Base-by-base conservation (phyloP, 176 grass and related monocot genomes). In the Poa pratensis region DNA sequence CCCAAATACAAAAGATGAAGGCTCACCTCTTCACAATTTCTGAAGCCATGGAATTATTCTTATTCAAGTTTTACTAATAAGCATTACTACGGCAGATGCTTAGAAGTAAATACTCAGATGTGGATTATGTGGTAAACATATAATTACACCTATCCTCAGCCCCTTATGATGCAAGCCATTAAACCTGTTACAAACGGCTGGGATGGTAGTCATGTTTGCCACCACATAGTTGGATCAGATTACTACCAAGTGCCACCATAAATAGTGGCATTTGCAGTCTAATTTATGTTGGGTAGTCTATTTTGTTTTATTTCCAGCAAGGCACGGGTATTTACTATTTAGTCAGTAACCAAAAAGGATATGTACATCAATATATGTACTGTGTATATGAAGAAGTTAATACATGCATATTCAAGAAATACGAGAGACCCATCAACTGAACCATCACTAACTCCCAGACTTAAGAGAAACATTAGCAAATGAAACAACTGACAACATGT, bases 391-490 rank as follows among this genome's bases (percentile, higher is more conserved):
- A 3, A 40, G 39, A 40, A 6, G 39, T 62, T 48, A 28, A 20
- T 74, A 43, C 49, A 35, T 51, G 26, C 45, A 53, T 51, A 77
- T 85, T n/a, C 1, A 30, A 67, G 27, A 80, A 66, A 40, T 37
- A 37, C 35, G 35, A 45, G 28, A 55, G 7, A 60, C 10, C 37
- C 8, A 15, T 86, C 24, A 60, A 80, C 23, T 24, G 46, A 84
- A 78, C 26, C 84, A 61, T 71, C 52, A 80, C 13, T 7, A n/a
- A 46, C 22, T 62, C 18, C 6, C 48, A 74, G 3, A 22, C 39
- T 43, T 34, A 46, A 60, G 23, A 35, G n/a, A 27, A 73, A 62
- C 51, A 9, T 49, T 12, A 19, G 54, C 0, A 74, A 73, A 62
- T 49, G 39, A 74, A 35, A 62, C 17, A 35, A 15, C 39, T 16